Base-by-base conservation (phyloP, 805 yeast genomes). In the Ogataea pini region DNA sequence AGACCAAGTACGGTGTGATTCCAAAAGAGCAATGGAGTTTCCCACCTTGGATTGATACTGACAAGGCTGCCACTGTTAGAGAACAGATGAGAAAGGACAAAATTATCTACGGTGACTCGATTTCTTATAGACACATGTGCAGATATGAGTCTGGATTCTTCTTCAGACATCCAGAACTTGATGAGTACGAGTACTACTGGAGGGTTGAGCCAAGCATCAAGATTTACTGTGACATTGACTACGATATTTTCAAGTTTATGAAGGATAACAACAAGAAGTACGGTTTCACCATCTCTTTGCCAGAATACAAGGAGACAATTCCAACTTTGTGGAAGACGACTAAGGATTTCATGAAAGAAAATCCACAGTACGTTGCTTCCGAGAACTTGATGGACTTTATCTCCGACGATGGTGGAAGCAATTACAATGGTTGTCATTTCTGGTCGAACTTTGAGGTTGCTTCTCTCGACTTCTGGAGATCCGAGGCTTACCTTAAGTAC, bases 121-220 rank as follows among this genome's bases (percentile, higher is more conserved):
- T 71, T 51, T 80, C 89, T 2, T 84, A 84, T 61, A 82, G 96
- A 72, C 95, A 89, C 68, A 89, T 89, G 97, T 89, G 97, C 67
- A 78, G 97, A 63, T 90, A 77, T 63, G 95, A 89, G 68, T 85
- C 94, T 13, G 97, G 97, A 0, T 86, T 89, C 70, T 90, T 90
- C 70, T 89, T 79, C 75, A 79, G 84, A 69, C 94, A 88, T 64
- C 84, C 84, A 36, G 63, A 86, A 49, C 65, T 90, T 76, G 73
- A 73, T 47, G 84, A 87, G n/a, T 89, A 82, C 67, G 89, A 86
- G 52, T 90, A 85, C 77, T 90, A 90, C 75, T 90, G 97, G 97
- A 82, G 97, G 71, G 96, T 90, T 47, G 97, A 90, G 69, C 96
- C 97, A 16, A 87, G 82, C 64, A 78, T 86, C 64, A 79, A 79